Percentiles rank a stretch among this genome's conserved stretches.
These are phyloP conservation scores for Lecanicillium sp. DNA, from an alignment of 2,329 filamentous ascomycete species.

Conservation along the genomic window DNA sequence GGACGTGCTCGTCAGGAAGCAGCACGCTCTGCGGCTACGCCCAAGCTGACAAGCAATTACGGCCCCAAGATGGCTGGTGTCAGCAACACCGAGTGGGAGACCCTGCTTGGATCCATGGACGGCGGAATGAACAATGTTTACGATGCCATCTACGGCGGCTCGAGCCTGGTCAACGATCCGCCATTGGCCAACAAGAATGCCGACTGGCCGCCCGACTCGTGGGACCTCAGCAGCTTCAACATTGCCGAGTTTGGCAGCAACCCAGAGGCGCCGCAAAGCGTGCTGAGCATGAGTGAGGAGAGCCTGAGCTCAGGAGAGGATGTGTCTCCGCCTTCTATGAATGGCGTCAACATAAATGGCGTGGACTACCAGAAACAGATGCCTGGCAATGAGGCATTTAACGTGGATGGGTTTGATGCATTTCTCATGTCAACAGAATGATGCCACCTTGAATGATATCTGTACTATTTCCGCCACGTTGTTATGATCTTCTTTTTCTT, in stretches of 20 bases:
- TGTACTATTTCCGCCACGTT: too few species aligned
- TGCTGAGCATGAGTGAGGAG: conserved; percentile 49
- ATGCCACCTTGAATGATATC: not conserved
- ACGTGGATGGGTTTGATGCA: conserved; percentile 11
- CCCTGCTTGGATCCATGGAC: conserved; percentile 70
- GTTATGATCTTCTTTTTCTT: not conserved
- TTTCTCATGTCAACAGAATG: conserved; percentile 7
- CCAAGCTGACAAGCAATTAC: conserved; percentile 10
- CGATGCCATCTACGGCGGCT: conserved; percentile 69
- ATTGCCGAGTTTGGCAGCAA: conserved; percentile 38
- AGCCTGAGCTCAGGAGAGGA: conserved; percentile 50
- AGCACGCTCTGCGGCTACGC: conserved; percentile 17
- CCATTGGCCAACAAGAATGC: conserved; percentile 31
- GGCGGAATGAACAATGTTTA: conserved; percentile 77
- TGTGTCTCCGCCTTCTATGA: conserved; percentile 35
- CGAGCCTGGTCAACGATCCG: conserved; percentile 37
- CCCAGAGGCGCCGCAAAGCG: conserved; percentile 39
- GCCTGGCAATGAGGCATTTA: conserved; percentile 10
- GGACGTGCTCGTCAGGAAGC: conserved; percentile 28
- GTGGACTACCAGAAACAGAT: conserved; percentile 23
- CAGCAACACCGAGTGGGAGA: conserved; percentile 71
- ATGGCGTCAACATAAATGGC: conserved; percentile 29
- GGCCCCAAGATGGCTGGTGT: conserved; percentile 32
- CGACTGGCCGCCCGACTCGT: conserved; percentile 50
- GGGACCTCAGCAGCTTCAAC: conserved; percentile 44